Evolutionary conservation across 768 basidiomycete species (phyloP).

Genomic region (Crassisporium funariophilum): DNA sequence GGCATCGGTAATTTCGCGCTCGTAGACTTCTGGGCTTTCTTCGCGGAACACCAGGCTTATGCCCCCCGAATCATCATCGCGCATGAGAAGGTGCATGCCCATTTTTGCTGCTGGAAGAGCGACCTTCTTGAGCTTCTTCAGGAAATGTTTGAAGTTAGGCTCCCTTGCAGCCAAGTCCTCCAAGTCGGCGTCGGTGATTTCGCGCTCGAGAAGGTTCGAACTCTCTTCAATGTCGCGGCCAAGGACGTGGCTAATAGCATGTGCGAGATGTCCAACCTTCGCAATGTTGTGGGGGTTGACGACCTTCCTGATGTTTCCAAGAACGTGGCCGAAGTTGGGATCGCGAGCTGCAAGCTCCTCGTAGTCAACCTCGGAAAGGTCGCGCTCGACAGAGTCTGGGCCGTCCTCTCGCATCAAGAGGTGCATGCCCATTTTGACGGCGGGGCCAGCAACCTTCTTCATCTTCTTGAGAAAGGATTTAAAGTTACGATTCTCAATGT

Average conservation of each 20-base stretch:
- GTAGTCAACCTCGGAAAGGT: too few species aligned
- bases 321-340: not conserved
- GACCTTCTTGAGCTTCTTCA: constrained; percentile 13
- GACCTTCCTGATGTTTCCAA: not conserved
- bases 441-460: too few species aligned
- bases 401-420: constrained; percentile 1
- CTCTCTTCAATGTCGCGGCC: too few species aligned
- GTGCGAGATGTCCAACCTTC: not conserved
- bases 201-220: not conserved
- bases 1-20: too few species aligned
- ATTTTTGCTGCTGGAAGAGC: too few species aligned
- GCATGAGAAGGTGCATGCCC: not conserved
- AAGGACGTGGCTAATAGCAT: too few species aligned
- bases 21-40: too few species aligned
- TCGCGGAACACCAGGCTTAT: too few species aligned
- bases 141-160: constrained; percentile 11
- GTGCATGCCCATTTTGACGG: too few species aligned
- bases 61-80: too few species aligned
- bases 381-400: not conserved
- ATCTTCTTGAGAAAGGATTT: too few species aligned
- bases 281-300: not conserved
- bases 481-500: constrained; percentile 2
- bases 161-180: constrained; percentile 16
- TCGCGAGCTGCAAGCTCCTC: too few species aligned
- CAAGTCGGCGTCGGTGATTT: not conserved